Evolutionary conservation across 441 rosid genomes (phyloP), one percentile per base, ranked within the genome.

Genomic region (Populus hybrid): DNA sequence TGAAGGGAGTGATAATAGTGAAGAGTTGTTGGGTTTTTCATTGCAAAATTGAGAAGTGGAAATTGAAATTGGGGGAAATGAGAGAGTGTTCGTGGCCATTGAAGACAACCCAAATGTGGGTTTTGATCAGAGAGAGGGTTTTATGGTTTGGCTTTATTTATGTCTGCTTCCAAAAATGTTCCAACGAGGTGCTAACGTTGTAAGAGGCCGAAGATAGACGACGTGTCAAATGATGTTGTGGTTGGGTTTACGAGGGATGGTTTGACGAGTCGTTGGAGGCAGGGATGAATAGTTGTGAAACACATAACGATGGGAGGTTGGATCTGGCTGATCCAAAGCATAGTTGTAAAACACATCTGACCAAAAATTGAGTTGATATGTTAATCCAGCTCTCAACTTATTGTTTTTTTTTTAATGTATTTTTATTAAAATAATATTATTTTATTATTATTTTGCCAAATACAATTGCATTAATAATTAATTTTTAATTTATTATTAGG

Each of bases 51-150:
- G 89, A 67, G 77, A 80, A 59, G 56, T 70, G 28, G 87, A 79
- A 64, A 82, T 56, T 35, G 89, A 83, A 83, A 81, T 73, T 53
- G 92, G 86, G 80, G 86, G 80, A 73, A 82, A 83, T 18, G 91
- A 82, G 40, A 88, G 80, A 72, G 88, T 84, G 68, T 76, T 83
- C 71, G 89, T 78, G 45, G 95, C 95, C 97, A 93, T 92, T 81
- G 26, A 20, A 33, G 24, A 70, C 7, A 11, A 18, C 12, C 24
- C 38, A 16, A 9, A 0, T 64, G 4, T 66, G 14, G 76, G 42
- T 6, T 33, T 42, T 45, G 4, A 71, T 36, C 16, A 53, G 20
- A 31, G 20, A 20, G 18, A 7, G 12, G 76, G 72, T 1, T 45
- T 68, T 76, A 23, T 3, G 64, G 33, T 20, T 28, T 29, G 53